Base-by-base conservation (phyloP, 2,329 filamentous ascomycete species). In the Xylariaceae sp. region DNA sequence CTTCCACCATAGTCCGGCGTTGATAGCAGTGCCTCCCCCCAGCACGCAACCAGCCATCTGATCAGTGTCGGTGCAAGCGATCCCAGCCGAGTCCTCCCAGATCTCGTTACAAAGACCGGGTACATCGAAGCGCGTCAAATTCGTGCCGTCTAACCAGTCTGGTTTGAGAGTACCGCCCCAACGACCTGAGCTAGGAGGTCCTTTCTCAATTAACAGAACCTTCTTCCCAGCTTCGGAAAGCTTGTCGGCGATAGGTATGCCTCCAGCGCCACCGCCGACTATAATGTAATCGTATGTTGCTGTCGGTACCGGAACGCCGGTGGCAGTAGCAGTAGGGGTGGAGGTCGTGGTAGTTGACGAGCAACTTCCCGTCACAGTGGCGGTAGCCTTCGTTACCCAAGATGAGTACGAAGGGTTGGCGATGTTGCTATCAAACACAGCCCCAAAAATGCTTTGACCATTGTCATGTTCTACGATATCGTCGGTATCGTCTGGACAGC, bases 1-100 rank as follows among this genome's bases (percentile, higher is more conserved):
- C 72, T 81, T 83, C 77, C 83, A 87, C 80, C 83, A 88, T 33
- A 89, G 74, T 42, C 83, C 84, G 46, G 86, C 81, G 59, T 89
- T 89, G 62, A 88, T 75, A 28, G 83, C 80, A 13, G 82, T 80
- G 7, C 83, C 82, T 50, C 86, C 87, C 45, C 87, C 87, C 2
- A 89, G 76, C 41, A 89, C 75, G 56, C 87, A 89, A 13, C 85
- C 87, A 12, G 84, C 83, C 83, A 88, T 88, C 61, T 86, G 82
- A 56, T 86, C 84, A n/a, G 81, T 83, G 65, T 89, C 86, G 1
- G 77, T 78, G 68, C 87, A 89, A 34, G 82, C 80, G 60, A 88
- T 82, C 28, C 83, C 84, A 4, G 74, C 73, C 10, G 81, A 83
- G 62, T 87, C 78, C 4, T 75, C 71, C 79, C 83, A 87, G 59